Conservation (phyloP, 106 monocot species). For the Hemerocallis citrina region DNA sequence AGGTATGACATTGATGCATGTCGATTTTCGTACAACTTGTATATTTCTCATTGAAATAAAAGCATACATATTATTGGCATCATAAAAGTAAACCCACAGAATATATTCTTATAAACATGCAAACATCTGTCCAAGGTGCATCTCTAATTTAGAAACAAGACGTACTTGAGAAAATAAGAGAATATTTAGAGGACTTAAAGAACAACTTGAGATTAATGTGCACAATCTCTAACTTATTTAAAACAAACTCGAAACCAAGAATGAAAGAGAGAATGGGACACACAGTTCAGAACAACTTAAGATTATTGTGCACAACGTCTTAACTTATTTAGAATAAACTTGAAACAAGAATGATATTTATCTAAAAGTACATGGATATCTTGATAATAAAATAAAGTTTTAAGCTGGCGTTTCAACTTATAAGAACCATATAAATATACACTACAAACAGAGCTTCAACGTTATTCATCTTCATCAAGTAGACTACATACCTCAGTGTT, state of each 20-base stretch:
- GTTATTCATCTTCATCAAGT: conserved; percentile 1
- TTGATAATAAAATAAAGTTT: not conserved
- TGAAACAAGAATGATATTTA: not conserved
- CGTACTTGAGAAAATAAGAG: not conserved
- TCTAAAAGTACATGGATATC: not conserved
- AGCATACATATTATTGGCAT: no score
- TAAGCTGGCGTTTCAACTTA: no score
- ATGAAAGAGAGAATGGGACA: not conserved
- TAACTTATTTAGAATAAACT: not conserved
- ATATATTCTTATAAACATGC: no score
- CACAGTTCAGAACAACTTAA: not conserved
- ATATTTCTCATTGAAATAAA: no score
- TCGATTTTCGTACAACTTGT: no score
- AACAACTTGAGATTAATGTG: no score
- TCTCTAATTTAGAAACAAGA: not conserved
- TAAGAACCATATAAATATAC: not conserved
- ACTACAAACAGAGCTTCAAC: not conserved
- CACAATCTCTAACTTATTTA: no score
- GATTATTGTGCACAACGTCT: not conserved
- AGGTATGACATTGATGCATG: no score
- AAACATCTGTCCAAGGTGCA: no score
- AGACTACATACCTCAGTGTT: conserved; percentile 14
- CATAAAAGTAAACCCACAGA: no score
- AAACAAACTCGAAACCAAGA: no score
- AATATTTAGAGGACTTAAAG: not conserved